A percentile compares a stretch with the other conserved stretches of the same genome.
phyloP scores from a whole-genome alignment of 1,284 basidiomycete genomes.

The Kwoniella shivajii region DNA sequence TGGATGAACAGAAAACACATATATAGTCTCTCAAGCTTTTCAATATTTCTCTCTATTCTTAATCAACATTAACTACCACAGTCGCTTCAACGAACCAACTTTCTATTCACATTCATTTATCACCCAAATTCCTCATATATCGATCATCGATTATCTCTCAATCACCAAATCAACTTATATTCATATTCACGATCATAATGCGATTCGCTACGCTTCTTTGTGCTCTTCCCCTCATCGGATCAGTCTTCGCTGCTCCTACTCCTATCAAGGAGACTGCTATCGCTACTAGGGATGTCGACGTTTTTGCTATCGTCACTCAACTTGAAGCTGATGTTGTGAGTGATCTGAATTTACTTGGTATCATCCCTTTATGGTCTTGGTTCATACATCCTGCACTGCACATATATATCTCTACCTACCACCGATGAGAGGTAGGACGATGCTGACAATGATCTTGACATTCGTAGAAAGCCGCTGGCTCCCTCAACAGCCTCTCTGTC shows the following conservation, averaged over 20 bases:
- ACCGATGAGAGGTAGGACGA: too few relatives aligned
- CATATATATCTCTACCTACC: background rate
- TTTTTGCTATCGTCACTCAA: conserved; percentile 13
- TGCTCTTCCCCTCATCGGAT: conserved; percentile 20
- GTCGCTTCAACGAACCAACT: conserved; percentile 5
- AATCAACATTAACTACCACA: background rate
- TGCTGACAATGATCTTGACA: background rate
- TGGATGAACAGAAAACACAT: background rate
- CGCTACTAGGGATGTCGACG: conserved; percentile 11
- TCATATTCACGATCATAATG: conserved; percentile 8
- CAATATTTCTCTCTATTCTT: background rate
- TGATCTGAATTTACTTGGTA: background rate
- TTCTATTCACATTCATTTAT: conserved; percentile 9
- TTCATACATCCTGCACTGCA: background rate
- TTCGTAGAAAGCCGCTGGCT: conserved; percentile 7
- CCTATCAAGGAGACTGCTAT: conserved; percentile 6
- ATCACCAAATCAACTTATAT: background rate
- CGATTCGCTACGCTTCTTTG: conserved; percentile 18
- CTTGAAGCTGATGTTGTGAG: conserved; percentile 18
- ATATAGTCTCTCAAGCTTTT: conserved; percentile 9
- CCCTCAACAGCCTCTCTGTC: conserved; percentile 5
- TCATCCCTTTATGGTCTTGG: background rate
- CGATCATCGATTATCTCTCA: background rate
- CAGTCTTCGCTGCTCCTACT: conserved; percentile 19
- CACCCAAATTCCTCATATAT: background rate